Conservation (phyloP, 192 early-diverging fungal species). For the Dissophora globulifera region DNA sequence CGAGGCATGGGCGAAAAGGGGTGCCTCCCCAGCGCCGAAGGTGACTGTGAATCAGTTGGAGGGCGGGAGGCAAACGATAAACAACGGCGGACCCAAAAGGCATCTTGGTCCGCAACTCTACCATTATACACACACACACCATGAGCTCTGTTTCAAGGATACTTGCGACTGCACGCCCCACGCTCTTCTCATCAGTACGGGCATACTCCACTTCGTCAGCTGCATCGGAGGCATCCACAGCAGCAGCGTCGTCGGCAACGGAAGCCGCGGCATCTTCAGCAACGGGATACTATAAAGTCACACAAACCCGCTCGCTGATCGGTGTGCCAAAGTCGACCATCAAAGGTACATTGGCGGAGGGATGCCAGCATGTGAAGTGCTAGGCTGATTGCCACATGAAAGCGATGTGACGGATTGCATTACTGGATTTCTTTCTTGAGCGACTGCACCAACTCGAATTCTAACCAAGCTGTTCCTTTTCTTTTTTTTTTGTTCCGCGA, state of each 20-base stretch:
- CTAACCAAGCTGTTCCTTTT: too few relatives aligned
- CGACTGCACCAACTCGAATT: too few relatives aligned
- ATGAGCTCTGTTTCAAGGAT: slow-evolving; percentile 46
- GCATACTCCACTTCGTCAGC: too few relatives aligned
- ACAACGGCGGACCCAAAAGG: neutral
- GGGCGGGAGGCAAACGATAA: neutral
- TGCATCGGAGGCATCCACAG: too few relatives aligned
- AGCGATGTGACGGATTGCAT: too few relatives aligned
- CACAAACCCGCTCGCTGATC: slow-evolving; percentile 45
- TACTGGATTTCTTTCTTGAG: too few relatives aligned
- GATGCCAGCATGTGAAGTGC: too few relatives aligned
- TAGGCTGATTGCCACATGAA: too few relatives aligned
- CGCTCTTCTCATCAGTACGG: slow-evolving; percentile 20
- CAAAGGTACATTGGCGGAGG: slow-evolving; percentile 28
- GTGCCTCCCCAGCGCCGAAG: too few relatives aligned
- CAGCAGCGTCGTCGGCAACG: slow-evolving; percentile 3
- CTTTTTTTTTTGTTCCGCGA: too few relatives aligned
- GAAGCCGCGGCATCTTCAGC: slow-evolving; percentile 6
- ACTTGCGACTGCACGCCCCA: slow-evolving; percentile 16
- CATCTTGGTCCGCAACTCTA: too few relatives aligned
- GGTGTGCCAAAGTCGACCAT: slow-evolving; percentile 51
- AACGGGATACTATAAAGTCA: slow-evolving; percentile 46
- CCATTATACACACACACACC: slow-evolving; percentile 4
- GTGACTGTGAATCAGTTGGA: neutral
- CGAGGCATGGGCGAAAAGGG: too few relatives aligned